Percentiles rank a stretch among this genome's conserved stretches.
Conservation (phyloP, 169 alveolate species). For the Pseudocohnilembus persalinus region DNA sequence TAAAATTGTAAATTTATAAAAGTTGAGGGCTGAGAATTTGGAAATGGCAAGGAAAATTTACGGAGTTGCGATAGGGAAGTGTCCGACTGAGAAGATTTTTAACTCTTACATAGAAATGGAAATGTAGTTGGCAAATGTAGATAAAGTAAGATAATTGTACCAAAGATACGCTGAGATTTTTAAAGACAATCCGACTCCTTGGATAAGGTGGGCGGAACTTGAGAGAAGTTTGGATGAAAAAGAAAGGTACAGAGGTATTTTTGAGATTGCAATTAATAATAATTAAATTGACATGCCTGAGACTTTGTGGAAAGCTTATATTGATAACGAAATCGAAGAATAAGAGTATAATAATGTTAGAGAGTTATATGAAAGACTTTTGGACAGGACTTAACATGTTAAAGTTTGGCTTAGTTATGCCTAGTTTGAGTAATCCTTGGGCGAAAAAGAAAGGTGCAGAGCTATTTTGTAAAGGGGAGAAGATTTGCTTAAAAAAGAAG, state of each 20-base stretch:
- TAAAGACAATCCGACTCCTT: slow-evolving; percentile 89
- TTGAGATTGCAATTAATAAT: slow-evolving; percentile 87
- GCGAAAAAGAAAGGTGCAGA: slow-evolving; percentile 51
- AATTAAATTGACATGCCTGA: slow-evolving; percentile 93
- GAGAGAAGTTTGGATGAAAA: slow-evolving; percentile 89
- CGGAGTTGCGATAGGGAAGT: slow-evolving; percentile 94
- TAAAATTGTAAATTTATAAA: background rate
- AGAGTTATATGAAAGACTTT: slow-evolving; percentile 86
- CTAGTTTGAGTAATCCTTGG: slow-evolving; percentile 57
- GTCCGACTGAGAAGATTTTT: slow-evolving; percentile 90
- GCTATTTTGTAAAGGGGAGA: slow-evolving; percentile 55
- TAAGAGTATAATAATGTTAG: slow-evolving; percentile 78
- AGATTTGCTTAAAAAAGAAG: slow-evolving; percentile 51
- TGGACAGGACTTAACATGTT: slow-evolving; percentile 92
- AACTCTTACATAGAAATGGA: slow-evolving; percentile 93
- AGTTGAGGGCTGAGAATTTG: slow-evolving; percentile 44
- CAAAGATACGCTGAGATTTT: slow-evolving; percentile 90
- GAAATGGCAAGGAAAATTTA: slow-evolving; percentile 90
- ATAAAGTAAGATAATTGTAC: slow-evolving; percentile 92
- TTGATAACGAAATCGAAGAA: slow-evolving; percentile 71
- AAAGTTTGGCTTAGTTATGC: slow-evolving; percentile 81
- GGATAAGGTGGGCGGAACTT: slow-evolving; percentile 89
- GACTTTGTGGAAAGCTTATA: slow-evolving; percentile 77
- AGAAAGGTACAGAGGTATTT: slow-evolving; percentile 89
- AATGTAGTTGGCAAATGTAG: slow-evolving; percentile 93